These are phyloP conservation scores for Aphelidium insulamus DNA, from an alignment of 371 early-diverging fungal genomes.

Conservation along the genomic window DNA sequence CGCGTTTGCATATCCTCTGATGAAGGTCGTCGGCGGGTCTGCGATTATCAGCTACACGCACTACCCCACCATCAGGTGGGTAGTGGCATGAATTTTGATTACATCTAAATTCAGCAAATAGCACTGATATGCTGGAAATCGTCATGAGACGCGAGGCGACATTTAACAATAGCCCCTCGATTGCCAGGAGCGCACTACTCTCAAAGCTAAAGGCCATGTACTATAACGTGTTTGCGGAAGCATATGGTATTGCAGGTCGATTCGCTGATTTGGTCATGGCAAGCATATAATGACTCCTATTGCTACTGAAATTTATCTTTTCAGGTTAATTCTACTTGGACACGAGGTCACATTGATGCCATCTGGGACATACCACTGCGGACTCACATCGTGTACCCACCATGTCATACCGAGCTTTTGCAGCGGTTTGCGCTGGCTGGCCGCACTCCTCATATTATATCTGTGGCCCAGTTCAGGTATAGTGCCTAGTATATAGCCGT, in stretches of 20 bases:
- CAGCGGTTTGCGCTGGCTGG: slow-evolving; percentile 16
- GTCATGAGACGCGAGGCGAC: slow-evolving; percentile 39
- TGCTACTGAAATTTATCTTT: too few species aligned
- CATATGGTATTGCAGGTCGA: slow-evolving; percentile 56
- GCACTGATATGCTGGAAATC: slow-evolving; percentile 76
- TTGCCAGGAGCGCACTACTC: slow-evolving; percentile 31
- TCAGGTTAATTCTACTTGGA: slow-evolving; percentile 80
- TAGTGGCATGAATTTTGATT: not conserved
- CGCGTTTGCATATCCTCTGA: slow-evolving; percentile 76
- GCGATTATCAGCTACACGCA: slow-evolving; percentile 73
- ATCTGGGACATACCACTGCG: slow-evolving; percentile 33
- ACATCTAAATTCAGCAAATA: slow-evolving; percentile 5
- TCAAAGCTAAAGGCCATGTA: slow-evolving; percentile 47
- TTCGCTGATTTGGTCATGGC: slow-evolving; percentile 54
- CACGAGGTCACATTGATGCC: slow-evolving; percentile 55
- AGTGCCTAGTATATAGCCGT: too few species aligned
- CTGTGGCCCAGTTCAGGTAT: slow-evolving; percentile 71
- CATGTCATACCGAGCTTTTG: slow-evolving; percentile 60
- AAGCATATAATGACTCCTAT: not conserved
- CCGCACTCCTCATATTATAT: slow-evolving; percentile 37
- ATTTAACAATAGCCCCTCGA: slow-evolving; percentile 32
- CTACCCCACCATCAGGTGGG: slow-evolving; percentile 74
- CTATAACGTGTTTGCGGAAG: slow-evolving; percentile 42
- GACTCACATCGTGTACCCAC: slow-evolving; percentile 65
- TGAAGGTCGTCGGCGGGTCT: slow-evolving; percentile 27